Conservation (phyloP, 108 stramenopile genomes). For the Cyclotella atomus region DNA sequence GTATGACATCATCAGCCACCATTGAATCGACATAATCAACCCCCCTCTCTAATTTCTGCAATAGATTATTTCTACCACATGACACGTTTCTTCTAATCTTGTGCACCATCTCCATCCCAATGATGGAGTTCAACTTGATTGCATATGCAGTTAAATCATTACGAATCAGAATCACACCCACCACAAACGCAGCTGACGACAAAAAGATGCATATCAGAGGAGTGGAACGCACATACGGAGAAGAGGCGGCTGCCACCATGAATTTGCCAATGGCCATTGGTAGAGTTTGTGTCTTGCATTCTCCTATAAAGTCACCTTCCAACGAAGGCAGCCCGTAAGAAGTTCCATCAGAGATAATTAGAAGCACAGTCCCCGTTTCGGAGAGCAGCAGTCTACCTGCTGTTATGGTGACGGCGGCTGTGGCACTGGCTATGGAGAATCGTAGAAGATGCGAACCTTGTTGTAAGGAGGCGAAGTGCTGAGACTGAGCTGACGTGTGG, state of each 20-base stretch:
- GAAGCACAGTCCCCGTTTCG: constrained; percentile 32
- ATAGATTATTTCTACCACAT: too few relatives aligned
- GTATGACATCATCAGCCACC: constrained; percentile 34
- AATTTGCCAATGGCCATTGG: constrained; percentile 1
- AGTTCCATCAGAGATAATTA: constrained; percentile 8
- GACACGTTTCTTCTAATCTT: background rate
- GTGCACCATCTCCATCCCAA: too few relatives aligned
- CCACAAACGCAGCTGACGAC: constrained; percentile 27
- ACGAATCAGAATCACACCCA: constrained; percentile 17
- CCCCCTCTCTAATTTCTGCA: background rate
- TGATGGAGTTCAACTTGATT: background rate
- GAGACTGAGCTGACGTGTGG: too few relatives aligned
- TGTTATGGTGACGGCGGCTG: constrained; percentile 9
- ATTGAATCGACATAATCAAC: constrained; percentile 23
- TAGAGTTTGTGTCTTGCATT: background rate
- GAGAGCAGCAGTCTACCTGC: constrained; percentile 18
- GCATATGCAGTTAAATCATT: background rate
- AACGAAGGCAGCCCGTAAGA: too few relatives aligned
- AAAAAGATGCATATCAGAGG: constrained; percentile 20
- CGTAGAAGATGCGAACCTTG: constrained; percentile 21
- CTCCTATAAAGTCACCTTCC: too few relatives aligned
- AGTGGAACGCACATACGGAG: constrained; percentile 29
- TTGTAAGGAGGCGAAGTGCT: background rate
- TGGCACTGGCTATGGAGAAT: constrained; percentile 14
- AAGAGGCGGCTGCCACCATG: constrained; percentile 18